Evolutionary conservation across 768 basidiomycete species (phyloP).

Genomic region (Basidioascus undulatus): DNA sequence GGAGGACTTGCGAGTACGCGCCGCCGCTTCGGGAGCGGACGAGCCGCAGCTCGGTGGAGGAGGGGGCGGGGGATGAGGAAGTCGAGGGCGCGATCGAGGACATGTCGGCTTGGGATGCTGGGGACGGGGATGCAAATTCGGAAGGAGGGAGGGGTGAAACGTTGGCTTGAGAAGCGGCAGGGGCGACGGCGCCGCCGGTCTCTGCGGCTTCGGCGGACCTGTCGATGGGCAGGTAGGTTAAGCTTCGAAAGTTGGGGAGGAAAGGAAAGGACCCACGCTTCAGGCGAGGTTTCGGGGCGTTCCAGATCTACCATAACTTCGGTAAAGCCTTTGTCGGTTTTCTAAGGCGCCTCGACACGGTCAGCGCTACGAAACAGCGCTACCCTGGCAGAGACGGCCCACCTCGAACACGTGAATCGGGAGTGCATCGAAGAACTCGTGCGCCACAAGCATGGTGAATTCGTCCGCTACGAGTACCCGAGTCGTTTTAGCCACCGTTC

Average conservation of each 20-base stretch:
- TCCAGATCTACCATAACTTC: conserved; percentile 47
- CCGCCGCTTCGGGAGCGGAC: background rate
- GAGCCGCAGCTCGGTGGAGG: no score
- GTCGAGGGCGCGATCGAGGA: no score
- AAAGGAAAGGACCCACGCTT: conserved; percentile 11
- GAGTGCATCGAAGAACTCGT: conserved; percentile 94
- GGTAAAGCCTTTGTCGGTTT: conserved; percentile 53
- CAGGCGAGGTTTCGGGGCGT: conserved; percentile 23
- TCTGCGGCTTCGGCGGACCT: no score
- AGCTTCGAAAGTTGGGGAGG: no score
- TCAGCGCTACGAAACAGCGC: background rate
- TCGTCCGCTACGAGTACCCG: conserved; percentile 14
- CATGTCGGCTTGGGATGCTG: no score
- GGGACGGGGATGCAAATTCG: no score
- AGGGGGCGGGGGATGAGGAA: no score
- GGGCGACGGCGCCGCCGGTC: conserved; percentile 5
- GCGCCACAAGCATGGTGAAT: conserved; percentile 73
- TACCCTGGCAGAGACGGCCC: conserved; percentile 6
- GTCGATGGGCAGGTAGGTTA: no score
- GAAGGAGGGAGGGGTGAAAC: no score
- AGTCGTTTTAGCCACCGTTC: background rate
- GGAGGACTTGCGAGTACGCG: background rate
- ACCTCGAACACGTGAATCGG: conserved; percentile 80
- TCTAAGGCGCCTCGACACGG: conserved; percentile 23
- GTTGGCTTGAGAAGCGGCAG: conserved; percentile 21